phyloP scores from a whole-genome alignment of 2,329 filamentous ascomycete species.

The Colletotrichum kahawae region DNA sequence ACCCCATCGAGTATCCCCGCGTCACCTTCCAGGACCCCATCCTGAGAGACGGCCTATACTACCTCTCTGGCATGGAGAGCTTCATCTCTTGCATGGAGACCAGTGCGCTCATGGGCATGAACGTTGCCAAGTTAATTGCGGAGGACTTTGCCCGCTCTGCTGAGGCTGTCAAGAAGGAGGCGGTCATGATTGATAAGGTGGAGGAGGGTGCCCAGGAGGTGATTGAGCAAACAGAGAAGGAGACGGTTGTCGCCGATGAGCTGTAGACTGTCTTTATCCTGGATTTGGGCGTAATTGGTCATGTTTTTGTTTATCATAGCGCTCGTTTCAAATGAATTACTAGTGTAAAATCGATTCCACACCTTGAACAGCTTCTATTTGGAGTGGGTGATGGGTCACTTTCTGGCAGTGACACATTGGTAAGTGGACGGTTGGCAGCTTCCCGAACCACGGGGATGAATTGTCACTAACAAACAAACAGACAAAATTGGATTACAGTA shows the following conservation, averaged over 20 bases:
- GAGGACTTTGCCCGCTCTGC: slow-evolving; percentile 54
- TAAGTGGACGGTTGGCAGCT: background rate
- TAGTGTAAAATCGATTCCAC: background rate
- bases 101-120: slow-evolving; percentile 87
- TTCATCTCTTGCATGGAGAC: slow-evolving; percentile 99
- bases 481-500: background rate
- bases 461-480: background rate
- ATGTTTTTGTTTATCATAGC: background rate
- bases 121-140: slow-evolving; percentile 74
- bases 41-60: slow-evolving; percentile 71
- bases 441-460: background rate
- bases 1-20: slow-evolving; percentile 83
- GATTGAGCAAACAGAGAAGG: slow-evolving; percentile 13
- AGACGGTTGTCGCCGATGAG: slow-evolving; percentile 20
- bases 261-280: background rate
- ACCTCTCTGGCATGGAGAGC: slow-evolving; percentile 80
- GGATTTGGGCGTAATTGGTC: background rate
- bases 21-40: slow-evolving; percentile 85
- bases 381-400: background rate
- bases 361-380: background rate
- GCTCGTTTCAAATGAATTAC: background rate
- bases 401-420: background rate
- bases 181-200: background rate
- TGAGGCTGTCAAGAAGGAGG: slow-evolving; percentile 1
- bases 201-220: slow-evolving; percentile 12